Base-by-base conservation (phyloP, 2,329 filamentous ascomycete species). In the Calonectria naviculata region DNA sequence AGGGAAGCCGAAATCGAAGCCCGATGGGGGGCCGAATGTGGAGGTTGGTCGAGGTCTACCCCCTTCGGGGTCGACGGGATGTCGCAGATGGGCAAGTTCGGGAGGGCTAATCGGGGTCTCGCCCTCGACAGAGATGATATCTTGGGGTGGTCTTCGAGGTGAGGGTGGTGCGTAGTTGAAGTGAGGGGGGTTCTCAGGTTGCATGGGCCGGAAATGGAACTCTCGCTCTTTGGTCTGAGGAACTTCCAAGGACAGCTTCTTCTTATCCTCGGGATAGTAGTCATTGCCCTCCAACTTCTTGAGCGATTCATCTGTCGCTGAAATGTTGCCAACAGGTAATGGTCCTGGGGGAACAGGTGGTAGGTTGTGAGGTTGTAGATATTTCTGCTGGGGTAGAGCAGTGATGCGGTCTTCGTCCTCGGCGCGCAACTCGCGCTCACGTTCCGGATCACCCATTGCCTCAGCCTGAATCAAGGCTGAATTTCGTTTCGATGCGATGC, bases 351-450 rank as follows among this genome's bases (percentile, higher is more conserved):
- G 78, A 13, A 79, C 79, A 24, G 78, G 78, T 5, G 79, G 78
- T 42, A 77, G 68, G 78, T 81, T 68, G 75, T 89, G 88, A 24
- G 88, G 87, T 73, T 91, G 90, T 13, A 93, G 85, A 77, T 92
- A 90, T 68, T 91, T 91, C 73, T 89, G 88, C 67, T 90, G 91
- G 2, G 95, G 95, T 8, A 98, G 89, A 1, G 94, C 94, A 7
- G 94, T 94, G 78, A 98, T 93, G 65, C 90, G 91, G 80, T 98
- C 95, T 83, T 97, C 92, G 75, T 97, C 92, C 81, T 98, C 95
- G 31, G 89, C 90, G 36, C 94, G 91, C 5, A 97, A 88, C 80
- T 96, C 92, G 65, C 91, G 91, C 81, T 97, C 95, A 49, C 92
- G 89, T n/a, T 95, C 93, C 1, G 89, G 86, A 73, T 98, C 93